Evolutionary conservation across 2,329 filamentous ascomycete species (phyloP), one percentile per base, ranked within the genome.

Genomic region (Xylariales sp.): DNA sequence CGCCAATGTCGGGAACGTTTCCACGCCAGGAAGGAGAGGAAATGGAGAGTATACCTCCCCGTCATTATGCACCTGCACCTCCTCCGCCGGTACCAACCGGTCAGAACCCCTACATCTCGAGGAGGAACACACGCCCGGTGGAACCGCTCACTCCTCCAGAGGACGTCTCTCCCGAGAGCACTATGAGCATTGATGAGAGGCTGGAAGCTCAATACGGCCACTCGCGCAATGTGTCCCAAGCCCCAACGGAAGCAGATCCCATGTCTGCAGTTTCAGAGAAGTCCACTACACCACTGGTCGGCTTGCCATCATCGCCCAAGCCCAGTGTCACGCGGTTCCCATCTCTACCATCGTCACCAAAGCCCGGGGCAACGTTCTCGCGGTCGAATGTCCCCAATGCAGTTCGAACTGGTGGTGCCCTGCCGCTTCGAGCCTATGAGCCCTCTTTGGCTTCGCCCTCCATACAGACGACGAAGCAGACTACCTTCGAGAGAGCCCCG

Each of bases 341-440:
- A 15, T 53, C 58, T 38, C 50, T 63, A 5, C 59, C 61, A 14
- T 54, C 63, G 9, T 59, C 65, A n/a, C 60, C 59, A n/a, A 60
- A 57, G 47, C 57, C 57, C 12, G 56, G 55, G 5, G 42, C 55
- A 8, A 58, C 56, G 6, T 61, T 58, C 41, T 36, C 44, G n/a
- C 66, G 73, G 11, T 51, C 66, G 35, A 72, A 71, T 43, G 62
- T 68, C n/a, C 71, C 73, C 2, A 70, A 74, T 8, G 76, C 76
- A 0, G 68, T 80, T 22, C 74, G 76, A 39, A 71, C 74, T 3
- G 75, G 74, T 31, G 76, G 79, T 28, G 58, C 70, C 1, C 65
- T 84, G 28, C 80, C 80, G 1, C 64, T 83, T 39, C 75, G 79
- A 46, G 77, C 78, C 5, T 83, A 81, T 49, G 78, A 83, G 55